Evolutionary conservation across 2,329 filamentous ascomycete species (phyloP).

Genomic region (Ustulina deusta): DNA sequence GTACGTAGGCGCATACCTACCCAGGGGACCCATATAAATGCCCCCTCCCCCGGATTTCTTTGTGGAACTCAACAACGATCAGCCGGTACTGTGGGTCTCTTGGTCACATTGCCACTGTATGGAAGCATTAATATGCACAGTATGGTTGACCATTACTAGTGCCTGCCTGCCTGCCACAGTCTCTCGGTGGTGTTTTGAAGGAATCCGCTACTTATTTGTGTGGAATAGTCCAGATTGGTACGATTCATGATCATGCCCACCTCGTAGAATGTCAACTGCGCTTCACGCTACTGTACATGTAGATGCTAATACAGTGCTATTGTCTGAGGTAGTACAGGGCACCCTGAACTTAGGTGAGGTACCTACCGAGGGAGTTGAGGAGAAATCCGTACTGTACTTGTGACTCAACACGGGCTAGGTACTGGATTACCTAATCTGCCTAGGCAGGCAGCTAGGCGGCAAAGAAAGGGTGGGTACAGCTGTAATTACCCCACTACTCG

Average conservation of each 20-base stretch:
- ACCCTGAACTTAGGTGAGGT: no score
- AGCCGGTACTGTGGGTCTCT: slow-evolving; percentile 40
- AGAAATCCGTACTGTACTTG: neutral
- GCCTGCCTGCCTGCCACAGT: neutral
- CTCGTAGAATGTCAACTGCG: neutral
- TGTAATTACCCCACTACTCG: slow-evolving; percentile 22
- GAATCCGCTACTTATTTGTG: neutral
- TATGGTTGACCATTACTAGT: neutral
- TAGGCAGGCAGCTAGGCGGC: neutral
- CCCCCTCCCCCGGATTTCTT: slow-evolving; percentile 49
- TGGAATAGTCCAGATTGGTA: neutral
- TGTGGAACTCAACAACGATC: slow-evolving; percentile 42
- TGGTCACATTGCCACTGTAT: slow-evolving; percentile 39
- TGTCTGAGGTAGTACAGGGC: no score
- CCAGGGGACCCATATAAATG: slow-evolving; percentile 17
- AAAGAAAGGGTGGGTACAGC: slow-evolving; percentile 5
- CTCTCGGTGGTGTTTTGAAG: neutral
- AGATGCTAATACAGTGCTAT: neutral
- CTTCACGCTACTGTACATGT: neutral
- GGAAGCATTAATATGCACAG: slow-evolving; percentile 16
- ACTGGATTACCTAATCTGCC: slow-evolving; percentile 6
- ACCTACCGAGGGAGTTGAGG: neutral
- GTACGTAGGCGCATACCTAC: neutral
- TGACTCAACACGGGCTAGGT: neutral
- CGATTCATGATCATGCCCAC: neutral